Evolutionary conservation across 495 filamentous ascomycete genomes (phyloP).

Genomic region (Aspergillus panamensis): DNA sequence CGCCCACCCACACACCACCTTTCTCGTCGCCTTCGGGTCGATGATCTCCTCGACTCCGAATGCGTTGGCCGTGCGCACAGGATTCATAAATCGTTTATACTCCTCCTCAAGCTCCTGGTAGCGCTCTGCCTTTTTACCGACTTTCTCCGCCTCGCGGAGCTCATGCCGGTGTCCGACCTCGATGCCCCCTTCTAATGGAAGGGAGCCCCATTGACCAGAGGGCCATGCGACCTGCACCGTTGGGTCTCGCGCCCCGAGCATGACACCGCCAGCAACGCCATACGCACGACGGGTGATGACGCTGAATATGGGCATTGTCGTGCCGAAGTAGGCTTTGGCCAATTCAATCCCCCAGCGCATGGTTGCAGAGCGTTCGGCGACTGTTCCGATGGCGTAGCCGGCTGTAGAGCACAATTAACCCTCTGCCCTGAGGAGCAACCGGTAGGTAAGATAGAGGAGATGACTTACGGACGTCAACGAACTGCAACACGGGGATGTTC

Average conservation of each 20-base stretch:
- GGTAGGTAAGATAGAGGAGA: background rate
- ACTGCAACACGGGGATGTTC: conserved; percentile 60
- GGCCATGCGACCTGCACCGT: conserved; percentile 61
- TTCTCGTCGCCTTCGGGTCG: conserved; percentile 56
- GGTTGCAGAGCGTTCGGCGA: conserved; percentile 57
- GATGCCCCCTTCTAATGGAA: conserved; percentile 59
- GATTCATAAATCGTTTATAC: conserved; percentile 59
- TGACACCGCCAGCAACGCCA: conserved; percentile 59
- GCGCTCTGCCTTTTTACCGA: conserved; percentile 43
- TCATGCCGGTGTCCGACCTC: conserved; percentile 59
- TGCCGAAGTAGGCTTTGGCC: conserved; percentile 56
- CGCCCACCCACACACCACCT: conserved; percentile 51
- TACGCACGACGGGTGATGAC: conserved; percentile 56
- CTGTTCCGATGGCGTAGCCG: conserved; percentile 60
- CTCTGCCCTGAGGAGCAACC: background rate
- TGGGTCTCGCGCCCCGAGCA: conserved; percentile 58
- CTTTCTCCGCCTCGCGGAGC: conserved; percentile 51
- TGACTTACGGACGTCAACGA: conserved; percentile 54
- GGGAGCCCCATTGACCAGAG: conserved; percentile 56
- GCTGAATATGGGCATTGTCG: conserved; percentile 57
- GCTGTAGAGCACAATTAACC: conserved; percentile 27
- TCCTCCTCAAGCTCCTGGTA: conserved; percentile 56
- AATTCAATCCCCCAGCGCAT: conserved; percentile 61
- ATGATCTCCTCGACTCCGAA: conserved; percentile 65
- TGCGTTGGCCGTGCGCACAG: conserved; percentile 59